These are phyloP conservation scores for Gloeopeniophorella convolvens DNA, from an alignment of 768 basidiomycete genomes.

Conservation along the genomic window DNA sequence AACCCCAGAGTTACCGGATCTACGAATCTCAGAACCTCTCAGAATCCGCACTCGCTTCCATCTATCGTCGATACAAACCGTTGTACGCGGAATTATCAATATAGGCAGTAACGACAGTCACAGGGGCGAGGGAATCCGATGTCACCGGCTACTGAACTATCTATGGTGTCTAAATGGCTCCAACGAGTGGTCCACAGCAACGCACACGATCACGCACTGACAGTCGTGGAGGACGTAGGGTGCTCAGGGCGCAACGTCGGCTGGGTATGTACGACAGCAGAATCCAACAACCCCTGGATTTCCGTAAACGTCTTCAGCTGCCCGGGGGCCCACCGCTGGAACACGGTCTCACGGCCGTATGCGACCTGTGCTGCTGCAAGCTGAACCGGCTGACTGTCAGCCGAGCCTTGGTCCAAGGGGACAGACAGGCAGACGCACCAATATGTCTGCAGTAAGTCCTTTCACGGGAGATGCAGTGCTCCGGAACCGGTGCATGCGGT, in stretches of 20 bases:
- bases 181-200: too few relatives aligned
- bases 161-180: not conserved
- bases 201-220: conserved; percentile 3
- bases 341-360: conserved; percentile 44
- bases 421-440: conserved; percentile 40
- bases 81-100: too few relatives aligned
- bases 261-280: not conserved
- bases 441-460: conserved; percentile 76
- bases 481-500: conserved; percentile 82
- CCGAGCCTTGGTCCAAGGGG: not conserved
- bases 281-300: conserved; percentile 21
- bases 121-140: too few relatives aligned
- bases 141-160: too few relatives aligned
- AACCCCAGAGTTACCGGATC: too few relatives aligned
- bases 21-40: too few relatives aligned
- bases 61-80: too few relatives aligned
- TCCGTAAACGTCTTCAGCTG: conserved; percentile 32
- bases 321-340: conserved; percentile 50
- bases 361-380: conserved; percentile 65
- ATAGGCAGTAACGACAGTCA: too few relatives aligned
- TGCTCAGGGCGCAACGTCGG: not conserved
- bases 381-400: conserved; percentile 28
- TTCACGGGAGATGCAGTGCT: conserved; percentile 75
- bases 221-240: not conserved
- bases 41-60: too few relatives aligned